Conservation (phyloP, 345 rosid genomes). For the Passiflora organensis region DNA sequence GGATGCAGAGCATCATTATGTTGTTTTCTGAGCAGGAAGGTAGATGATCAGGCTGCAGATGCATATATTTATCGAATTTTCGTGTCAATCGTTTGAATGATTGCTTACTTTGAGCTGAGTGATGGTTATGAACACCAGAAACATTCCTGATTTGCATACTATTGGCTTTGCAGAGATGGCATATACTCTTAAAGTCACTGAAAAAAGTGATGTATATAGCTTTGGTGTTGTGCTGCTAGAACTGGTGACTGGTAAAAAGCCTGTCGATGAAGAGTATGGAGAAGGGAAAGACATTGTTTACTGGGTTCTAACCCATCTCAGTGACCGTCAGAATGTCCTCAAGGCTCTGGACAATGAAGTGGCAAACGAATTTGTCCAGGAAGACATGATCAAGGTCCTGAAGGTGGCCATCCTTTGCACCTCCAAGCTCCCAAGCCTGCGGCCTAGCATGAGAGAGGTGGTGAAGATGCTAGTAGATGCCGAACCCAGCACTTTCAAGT, state of each 20-base stretch:
- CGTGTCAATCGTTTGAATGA: no score
- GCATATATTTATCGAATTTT: no score
- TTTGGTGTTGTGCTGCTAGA: constrained; percentile 86
- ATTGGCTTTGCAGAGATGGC: constrained; percentile 58
- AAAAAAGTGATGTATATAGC: constrained; percentile 82
- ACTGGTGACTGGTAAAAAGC: constrained; percentile 45
- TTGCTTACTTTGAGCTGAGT: no score
- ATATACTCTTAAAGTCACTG: constrained; percentile 56
- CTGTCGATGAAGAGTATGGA: constrained; percentile 68
- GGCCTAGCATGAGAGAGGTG: constrained; percentile 78
- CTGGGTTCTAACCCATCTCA: constrained; percentile 60
- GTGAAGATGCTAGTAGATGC: constrained; percentile 74
- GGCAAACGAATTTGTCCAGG: constrained; percentile 29
- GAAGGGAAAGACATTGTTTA: constrained; percentile 75
- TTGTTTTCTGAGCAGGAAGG: no score
- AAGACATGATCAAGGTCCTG: constrained; percentile 64
- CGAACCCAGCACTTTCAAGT: constrained; percentile 37
- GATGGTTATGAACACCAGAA: no score
- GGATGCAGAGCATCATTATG: no score
- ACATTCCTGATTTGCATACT: not conserved
- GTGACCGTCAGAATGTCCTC: constrained; percentile 36
- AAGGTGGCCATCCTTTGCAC: constrained; percentile 70
- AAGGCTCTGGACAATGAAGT: constrained; percentile 52
- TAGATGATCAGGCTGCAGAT: no score
- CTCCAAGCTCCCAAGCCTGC: constrained; percentile 66